Evolutionary conservation across 257 asterid species (phyloP).

Genomic region (Schizonepeta tenuifolia): DNA sequence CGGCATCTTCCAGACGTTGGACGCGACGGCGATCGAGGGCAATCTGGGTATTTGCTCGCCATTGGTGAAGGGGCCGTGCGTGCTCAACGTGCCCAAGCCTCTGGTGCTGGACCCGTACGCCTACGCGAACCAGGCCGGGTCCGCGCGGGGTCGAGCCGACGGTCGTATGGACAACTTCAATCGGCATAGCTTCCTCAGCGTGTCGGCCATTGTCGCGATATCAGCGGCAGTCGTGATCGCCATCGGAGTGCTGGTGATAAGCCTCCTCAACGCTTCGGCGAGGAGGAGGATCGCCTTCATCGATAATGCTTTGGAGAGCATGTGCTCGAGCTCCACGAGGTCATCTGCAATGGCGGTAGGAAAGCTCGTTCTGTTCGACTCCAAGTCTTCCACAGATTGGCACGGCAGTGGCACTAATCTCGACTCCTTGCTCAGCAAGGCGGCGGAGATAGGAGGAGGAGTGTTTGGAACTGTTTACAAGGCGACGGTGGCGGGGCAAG

Average conservation of each 20-base stretch:
- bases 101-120: conserved; percentile 87
- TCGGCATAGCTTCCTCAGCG: conserved; percentile 72
- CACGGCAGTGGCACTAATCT: conserved; percentile 30
- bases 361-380: conserved; percentile 65
- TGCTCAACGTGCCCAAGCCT: conserved; percentile 82
- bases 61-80: conserved; percentile 78
- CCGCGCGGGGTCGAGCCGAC: conserved; percentile 28
- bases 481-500: conserved; percentile 59
- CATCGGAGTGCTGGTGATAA: conserved; percentile 69
- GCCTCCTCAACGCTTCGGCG: conserved; percentile 70
- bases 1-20: conserved; percentile 73
- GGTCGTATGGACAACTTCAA: conserved; percentile 27
- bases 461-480: conserved; percentile 82
- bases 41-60: conserved; percentile 92
- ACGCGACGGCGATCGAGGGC: conserved; percentile 73
- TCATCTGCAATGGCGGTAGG: conserved; percentile 65
- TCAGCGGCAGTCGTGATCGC: conserved; percentile 77
- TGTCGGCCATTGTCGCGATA: conserved; percentile 80
- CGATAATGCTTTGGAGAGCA: conserved; percentile 77
- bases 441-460: conserved; percentile 80
- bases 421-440: conserved; percentile 63
- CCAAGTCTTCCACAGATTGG: conserved; percentile 59
- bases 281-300: conserved; percentile 62
- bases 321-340: conserved; percentile 83
- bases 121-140: conserved; percentile 58